Evolutionary conservation across 805 yeast genomes (phyloP).

Genomic region (Ogataea trehalophila): DNA sequence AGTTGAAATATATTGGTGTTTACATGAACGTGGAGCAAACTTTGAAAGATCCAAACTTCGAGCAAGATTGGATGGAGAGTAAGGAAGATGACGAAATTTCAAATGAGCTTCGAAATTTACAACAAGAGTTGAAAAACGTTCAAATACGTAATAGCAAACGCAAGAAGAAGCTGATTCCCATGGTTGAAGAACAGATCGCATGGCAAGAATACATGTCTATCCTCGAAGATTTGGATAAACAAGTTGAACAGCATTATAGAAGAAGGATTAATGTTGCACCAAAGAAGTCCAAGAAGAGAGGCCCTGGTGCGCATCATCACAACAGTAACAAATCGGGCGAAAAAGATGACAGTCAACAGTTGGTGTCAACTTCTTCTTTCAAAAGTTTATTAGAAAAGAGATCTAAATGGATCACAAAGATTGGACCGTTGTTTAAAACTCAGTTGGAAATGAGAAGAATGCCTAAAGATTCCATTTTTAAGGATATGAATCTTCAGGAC

Average conservation of each 20-base stretch:
- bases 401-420: slow-evolving; percentile 78
- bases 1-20: slow-evolving; percentile 85
- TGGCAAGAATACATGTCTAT: slow-evolving; percentile 92
- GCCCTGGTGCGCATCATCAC: slow-evolving; percentile 18
- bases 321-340: slow-evolving; percentile 17
- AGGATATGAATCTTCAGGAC: slow-evolving; percentile 22
- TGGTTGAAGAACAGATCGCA: slow-evolving; percentile 83
- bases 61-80: slow-evolving; percentile 69
- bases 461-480: slow-evolving; percentile 60
- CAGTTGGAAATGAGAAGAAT: slow-evolving; percentile 69
- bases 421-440: slow-evolving; percentile 78
- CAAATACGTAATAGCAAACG: slow-evolving; percentile 61
- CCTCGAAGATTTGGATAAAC: slow-evolving; percentile 90
- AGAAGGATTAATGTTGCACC: slow-evolving; percentile 71
- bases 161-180: slow-evolving; percentile 60
- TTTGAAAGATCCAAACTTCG: slow-evolving; percentile 32
- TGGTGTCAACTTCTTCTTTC: slow-evolving; percentile 73
- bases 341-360: slow-evolving; percentile 43
- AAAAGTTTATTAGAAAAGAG: slow-evolving; percentile 81
- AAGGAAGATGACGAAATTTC: slow-evolving; percentile 94
- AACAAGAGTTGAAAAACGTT: slow-evolving; percentile 58
- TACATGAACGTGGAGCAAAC: slow-evolving; percentile 56
- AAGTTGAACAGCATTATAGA: slow-evolving; percentile 89
- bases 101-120: slow-evolving; percentile 72
- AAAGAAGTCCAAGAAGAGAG: slow-evolving; percentile 56